Conservation (phyloP, 148 eudicot genomes). For the Chenopodium suecicum region DNA sequence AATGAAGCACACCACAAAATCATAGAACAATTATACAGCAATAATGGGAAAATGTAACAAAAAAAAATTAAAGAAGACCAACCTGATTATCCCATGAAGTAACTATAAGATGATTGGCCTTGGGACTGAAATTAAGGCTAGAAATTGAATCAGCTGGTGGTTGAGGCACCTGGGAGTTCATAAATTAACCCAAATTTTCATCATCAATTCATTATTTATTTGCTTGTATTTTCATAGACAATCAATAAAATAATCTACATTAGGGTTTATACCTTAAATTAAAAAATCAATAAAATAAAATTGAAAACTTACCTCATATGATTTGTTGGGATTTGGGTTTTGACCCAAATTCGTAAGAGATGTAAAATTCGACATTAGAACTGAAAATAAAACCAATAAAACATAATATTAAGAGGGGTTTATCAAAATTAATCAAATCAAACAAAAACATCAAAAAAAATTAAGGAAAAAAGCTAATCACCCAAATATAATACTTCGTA, state of each 20-base stretch:
- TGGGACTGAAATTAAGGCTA: conserved; percentile 82
- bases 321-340: conserved; percentile 36
- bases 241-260: not conserved
- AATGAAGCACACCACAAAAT: not conserved
- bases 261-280: no score
- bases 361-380: conserved; percentile 27
- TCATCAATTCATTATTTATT: not conserved
- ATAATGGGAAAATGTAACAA: not conserved
- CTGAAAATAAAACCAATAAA: not conserved
- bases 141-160: conserved; percentile 77
- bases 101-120: conserved; percentile 84
- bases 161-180: conserved; percentile 44
- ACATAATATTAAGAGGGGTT: not conserved
- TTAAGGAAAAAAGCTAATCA: not conserved
- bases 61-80: not conserved
- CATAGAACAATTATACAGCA: not conserved
- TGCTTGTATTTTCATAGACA: not conserved
- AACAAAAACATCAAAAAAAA: not conserved
- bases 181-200: conserved; percentile 1
- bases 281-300: not conserved
- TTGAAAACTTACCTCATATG: conserved; percentile 21
- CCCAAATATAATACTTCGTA: no score
- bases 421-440: not conserved
- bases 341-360: conserved; percentile 23
- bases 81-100: conserved; percentile 99